phyloP scores from a whole-genome alignment of 352 stramenopile species.

The Pythium guiyangense region DNA sequence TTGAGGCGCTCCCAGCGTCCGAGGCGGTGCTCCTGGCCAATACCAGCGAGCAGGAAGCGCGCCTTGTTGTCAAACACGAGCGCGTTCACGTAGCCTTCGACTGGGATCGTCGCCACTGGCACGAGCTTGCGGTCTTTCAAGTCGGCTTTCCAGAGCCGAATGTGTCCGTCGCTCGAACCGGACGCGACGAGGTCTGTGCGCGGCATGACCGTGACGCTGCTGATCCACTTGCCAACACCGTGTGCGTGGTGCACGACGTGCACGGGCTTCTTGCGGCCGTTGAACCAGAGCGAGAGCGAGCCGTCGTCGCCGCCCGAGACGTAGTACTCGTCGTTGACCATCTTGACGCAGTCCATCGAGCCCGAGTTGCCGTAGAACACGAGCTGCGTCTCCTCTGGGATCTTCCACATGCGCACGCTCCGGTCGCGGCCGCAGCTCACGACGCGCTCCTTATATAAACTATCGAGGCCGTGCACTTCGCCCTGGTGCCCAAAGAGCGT shows the following conservation, averaged over 20 bases:
- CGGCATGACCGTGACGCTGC: slow-evolving; percentile 82
- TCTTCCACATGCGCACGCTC: slow-evolving; percentile 94
- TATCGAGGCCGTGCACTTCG: slow-evolving; percentile 89
- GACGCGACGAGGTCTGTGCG: slow-evolving; percentile 90
- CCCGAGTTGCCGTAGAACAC: slow-evolving; percentile 90
- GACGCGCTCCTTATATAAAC: slow-evolving; percentile 87
- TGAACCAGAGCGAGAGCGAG: slow-evolving; percentile 90
- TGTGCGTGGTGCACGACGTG: slow-evolving; percentile 82
- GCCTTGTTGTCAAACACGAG: slow-evolving; percentile 75
- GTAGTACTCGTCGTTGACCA: slow-evolving; percentile 92
- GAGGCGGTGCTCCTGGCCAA: slow-evolving; percentile 91
- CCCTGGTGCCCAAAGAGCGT: slow-evolving; percentile 93
- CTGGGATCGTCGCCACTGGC: slow-evolving; percentile 64
- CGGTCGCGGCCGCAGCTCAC: slow-evolving; percentile 89
- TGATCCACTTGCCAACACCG: slow-evolving; percentile 87
- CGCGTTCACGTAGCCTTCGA: slow-evolving; percentile 70
- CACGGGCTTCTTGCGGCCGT: slow-evolving; percentile 92
- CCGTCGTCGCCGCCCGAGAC: slow-evolving; percentile 90
- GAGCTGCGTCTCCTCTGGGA: slow-evolving; percentile 92
- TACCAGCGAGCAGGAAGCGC: slow-evolving; percentile 86
- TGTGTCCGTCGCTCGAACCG: slow-evolving; percentile 87
- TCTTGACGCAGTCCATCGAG: slow-evolving; percentile 90
- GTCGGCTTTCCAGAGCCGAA: slow-evolving; percentile 90
- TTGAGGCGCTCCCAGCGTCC: slow-evolving; percentile 90
- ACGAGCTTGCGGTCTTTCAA: slow-evolving; percentile 59